These are phyloP conservation scores for Colletotrichum abscissum DNA, from an alignment of 2,329 filamentous ascomycete species.

Conservation along the genomic window DNA sequence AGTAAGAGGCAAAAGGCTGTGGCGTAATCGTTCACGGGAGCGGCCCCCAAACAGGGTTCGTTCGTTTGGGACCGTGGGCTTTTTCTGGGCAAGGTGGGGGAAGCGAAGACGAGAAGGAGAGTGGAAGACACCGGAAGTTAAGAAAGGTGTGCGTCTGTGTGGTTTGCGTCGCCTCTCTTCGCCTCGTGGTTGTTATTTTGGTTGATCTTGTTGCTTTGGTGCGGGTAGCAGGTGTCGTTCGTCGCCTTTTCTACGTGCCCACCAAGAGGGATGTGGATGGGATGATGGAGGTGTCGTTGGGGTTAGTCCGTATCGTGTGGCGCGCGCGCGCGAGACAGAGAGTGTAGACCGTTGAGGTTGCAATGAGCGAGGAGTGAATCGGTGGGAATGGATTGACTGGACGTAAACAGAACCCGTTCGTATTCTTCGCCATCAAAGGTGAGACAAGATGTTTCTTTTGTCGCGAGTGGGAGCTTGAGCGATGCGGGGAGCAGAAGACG, in stretches of 20 bases:
- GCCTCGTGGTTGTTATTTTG: neutral
- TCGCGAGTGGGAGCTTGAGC: neutral
- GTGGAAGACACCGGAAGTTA: neutral
- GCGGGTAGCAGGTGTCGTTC: neutral
- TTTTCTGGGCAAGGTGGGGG: neutral
- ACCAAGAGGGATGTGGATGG: neutral
- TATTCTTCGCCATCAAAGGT: neutral
- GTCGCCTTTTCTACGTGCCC: neutral
- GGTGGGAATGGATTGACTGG: neutral
- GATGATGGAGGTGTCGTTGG: neutral
- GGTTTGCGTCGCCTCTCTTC: neutral
- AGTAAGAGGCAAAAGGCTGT: constrained; percentile 2
- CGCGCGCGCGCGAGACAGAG: neutral
- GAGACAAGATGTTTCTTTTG: constrained; percentile 1
- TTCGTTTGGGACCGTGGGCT: constrained; percentile 22
- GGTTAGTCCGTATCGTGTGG: neutral
- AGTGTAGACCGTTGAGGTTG: neutral
- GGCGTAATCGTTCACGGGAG: constrained; percentile 4
- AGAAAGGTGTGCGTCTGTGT: neutral
- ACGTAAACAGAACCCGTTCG: neutral
- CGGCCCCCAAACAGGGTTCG: constrained; percentile 15
- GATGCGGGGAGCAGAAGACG: neutral
- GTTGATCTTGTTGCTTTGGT: neutral
- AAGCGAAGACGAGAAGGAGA: too few relatives aligned
- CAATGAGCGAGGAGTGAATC: neutral